Percentiles rank a stretch among this genome's conserved stretches.
These are phyloP conservation scores for Yamadazyma conglobata DNA, from an alignment of 1,139 yeast genomes.

Conservation along the genomic window DNA sequence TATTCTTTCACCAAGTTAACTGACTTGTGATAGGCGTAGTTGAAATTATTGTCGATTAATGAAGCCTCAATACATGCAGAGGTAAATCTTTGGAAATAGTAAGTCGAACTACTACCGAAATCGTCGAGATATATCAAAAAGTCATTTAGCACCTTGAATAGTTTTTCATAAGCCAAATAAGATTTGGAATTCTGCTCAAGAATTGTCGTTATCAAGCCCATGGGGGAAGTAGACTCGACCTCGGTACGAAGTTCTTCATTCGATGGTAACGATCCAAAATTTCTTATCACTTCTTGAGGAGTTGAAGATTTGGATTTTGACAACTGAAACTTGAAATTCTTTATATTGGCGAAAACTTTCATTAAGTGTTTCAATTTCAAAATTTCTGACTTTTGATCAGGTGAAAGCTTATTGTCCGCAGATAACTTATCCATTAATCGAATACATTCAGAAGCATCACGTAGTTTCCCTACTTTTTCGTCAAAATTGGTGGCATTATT, in stretches of 20 bases:
- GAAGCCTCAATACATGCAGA: conserved; percentile 59
- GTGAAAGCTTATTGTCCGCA: conserved; percentile 9
- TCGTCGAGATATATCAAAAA: conserved; percentile 26
- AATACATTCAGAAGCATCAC: conserved; percentile 39
- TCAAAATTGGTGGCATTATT: conserved; percentile 50
- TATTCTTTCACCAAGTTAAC: conserved; percentile 27
- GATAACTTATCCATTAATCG: conserved; percentile 27
- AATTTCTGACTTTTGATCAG: conserved; percentile 16
- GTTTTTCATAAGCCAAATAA: conserved; percentile 45
- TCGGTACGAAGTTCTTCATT: conserved; percentile 13
- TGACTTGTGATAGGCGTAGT: conserved; percentile 44
- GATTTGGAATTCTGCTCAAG: conserved; percentile 56
- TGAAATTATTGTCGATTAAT: conserved; percentile 50
- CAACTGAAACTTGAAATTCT: conserved; percentile 36
- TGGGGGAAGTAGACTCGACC: conserved; percentile 19
- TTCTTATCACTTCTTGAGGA: conserved; percentile 27
- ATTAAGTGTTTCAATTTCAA: conserved; percentile 26
- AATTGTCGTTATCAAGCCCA: conserved; percentile 32
- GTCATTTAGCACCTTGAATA: conserved; percentile 40
- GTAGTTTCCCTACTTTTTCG: conserved; percentile 44
- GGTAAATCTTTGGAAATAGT: conserved; percentile 34
- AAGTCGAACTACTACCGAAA: conserved; percentile 9
- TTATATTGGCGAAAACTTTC: conserved; percentile 28
- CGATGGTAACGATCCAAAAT: conserved; percentile 19
- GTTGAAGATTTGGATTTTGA: conserved; percentile 27